Conservation (phyloP, 2,329 filamentous ascomycete genomes). For the Paracoccidioides lutzii region DNA sequence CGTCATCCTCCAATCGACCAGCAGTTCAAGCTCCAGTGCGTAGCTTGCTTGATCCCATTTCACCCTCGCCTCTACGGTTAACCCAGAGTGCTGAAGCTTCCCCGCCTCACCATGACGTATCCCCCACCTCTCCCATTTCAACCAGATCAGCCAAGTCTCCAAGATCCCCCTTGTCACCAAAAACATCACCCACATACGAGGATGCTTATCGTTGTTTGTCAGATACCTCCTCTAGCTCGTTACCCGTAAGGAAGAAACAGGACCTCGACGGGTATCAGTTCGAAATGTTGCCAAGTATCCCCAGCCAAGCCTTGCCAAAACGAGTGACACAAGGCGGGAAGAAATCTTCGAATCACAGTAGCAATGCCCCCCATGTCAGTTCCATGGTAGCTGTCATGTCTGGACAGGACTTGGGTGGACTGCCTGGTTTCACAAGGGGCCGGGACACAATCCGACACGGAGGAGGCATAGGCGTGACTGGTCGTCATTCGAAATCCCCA, state of each 20-base stretch:
- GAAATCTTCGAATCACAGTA: conserved; percentile 11
- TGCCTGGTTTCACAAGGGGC: conserved; percentile 25
- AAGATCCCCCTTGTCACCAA: neutral
- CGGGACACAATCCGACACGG: conserved; percentile 27
- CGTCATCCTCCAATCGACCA: conserved; percentile 7
- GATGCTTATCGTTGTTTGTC: conserved; percentile 23
- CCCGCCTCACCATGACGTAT: conserved; percentile 17
- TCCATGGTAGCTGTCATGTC: conserved; percentile 38
- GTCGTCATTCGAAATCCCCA: conserved; percentile 23
- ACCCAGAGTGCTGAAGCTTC: conserved; percentile 22
- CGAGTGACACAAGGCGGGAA: conserved; percentile 32
- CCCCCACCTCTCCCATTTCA: conserved; percentile 3
- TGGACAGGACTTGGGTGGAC: conserved; percentile 24
- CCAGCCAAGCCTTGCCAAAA: conserved; percentile 29
- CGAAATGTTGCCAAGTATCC: conserved; percentile 35
- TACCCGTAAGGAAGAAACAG: conserved; percentile 12
- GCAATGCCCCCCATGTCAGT: conserved; percentile 18
- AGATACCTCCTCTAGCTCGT: conserved; percentile 18
- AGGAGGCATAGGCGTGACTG: conserved; percentile 26
- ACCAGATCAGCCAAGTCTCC: conserved; percentile 7
- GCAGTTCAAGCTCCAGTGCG: conserved; percentile 11
- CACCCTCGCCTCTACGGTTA: conserved; percentile 23
- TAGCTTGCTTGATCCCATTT: conserved; percentile 27
- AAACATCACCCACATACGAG: conserved; percentile 17
- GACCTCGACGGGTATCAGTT: conserved; percentile 29